Evolutionary conservation across 2,329 filamentous ascomycete genomes (phyloP).

Genomic region (Alternaria sp.): DNA sequence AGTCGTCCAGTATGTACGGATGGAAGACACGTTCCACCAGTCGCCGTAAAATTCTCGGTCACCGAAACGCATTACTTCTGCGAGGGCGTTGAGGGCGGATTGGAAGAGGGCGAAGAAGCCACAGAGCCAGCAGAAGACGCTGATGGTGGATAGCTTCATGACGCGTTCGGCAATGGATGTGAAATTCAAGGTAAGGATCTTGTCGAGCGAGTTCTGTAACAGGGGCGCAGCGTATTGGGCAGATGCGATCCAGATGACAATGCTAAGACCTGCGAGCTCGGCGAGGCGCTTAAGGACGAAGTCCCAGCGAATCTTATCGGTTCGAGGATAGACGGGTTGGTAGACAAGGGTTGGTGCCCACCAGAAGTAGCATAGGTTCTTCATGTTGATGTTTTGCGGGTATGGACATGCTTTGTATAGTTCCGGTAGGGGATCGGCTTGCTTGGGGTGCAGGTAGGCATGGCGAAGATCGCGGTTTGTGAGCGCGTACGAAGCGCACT

Average conservation of each 20-base stretch:
- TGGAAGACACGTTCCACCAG: slow-evolving; percentile 88
- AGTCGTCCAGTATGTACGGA: slow-evolving; percentile 90
- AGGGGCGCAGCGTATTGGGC: slow-evolving; percentile 95
- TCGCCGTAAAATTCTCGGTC: slow-evolving; percentile 96
- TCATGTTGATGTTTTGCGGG: slow-evolving; percentile 86
- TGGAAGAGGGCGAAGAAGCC: slow-evolving; percentile 98
- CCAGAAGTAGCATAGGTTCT: slow-evolving; percentile 95
- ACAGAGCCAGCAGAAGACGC: slow-evolving; percentile 93
- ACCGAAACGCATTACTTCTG: slow-evolving; percentile 87
- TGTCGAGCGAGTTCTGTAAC: slow-evolving; percentile 86
- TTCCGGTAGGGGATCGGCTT: slow-evolving; percentile 76
- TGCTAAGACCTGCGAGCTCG: slow-evolving; percentile 78
- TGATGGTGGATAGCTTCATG: slow-evolving; percentile 95
- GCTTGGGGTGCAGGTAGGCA: slow-evolving; percentile 81
- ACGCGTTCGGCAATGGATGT: slow-evolving; percentile 85
- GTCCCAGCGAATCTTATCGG: slow-evolving; percentile 79
- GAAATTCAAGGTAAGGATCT: slow-evolving; percentile 81
- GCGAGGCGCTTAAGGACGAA: slow-evolving; percentile 85
- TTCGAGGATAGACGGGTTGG: slow-evolving; percentile 93
- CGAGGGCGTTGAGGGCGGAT: slow-evolving; percentile 87
- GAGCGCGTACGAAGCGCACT: slow-evolving; percentile 93
- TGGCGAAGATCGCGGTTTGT: slow-evolving; percentile 96
- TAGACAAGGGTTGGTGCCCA: slow-evolving; percentile 96
- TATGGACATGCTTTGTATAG: slow-evolving; percentile 87
- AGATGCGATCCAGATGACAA: slow-evolving; percentile 94